phyloP scores from a whole-genome alignment of 2,329 filamentous ascomycete species.

The Seiridium unicorne region DNA sequence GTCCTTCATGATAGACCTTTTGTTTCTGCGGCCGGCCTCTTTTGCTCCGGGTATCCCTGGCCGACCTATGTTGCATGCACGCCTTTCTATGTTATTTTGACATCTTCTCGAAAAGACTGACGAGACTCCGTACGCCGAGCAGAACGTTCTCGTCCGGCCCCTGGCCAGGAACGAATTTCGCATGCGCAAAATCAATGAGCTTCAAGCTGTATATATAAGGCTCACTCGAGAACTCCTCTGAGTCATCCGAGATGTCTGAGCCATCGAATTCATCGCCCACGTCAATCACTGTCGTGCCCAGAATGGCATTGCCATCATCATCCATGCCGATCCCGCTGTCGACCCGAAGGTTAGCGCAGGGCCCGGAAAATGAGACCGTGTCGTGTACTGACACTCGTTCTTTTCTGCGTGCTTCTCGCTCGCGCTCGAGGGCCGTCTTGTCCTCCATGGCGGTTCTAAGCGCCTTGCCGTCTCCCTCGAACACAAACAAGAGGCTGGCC shows the following conservation, averaged over 20 bases:
- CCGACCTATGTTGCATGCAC: background rate
- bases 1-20: too few species aligned
- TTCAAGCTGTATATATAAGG: slow-evolving; percentile 71
- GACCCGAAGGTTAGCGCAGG: slow-evolving; percentile 39
- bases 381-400: slow-evolving; percentile 32
- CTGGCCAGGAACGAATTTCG: slow-evolving; percentile 74
- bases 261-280: slow-evolving; percentile 30
- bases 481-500: slow-evolving; percentile 60
- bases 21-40: too few species aligned
- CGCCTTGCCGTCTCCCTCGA: slow-evolving; percentile 60
- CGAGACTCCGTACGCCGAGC: slow-evolving; percentile 69
- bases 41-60: too few species aligned
- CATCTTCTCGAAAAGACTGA: slow-evolving; percentile 69
- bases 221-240: slow-evolving; percentile 49
- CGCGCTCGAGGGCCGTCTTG: slow-evolving; percentile 38
- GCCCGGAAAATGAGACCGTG: slow-evolving; percentile 17
- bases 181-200: slow-evolving; percentile 97
- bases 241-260: slow-evolving; percentile 48
- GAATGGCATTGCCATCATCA: slow-evolving; percentile 34
- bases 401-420: slow-evolving; percentile 15
- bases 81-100: slow-evolving; percentile 25
- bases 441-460: slow-evolving; percentile 52
- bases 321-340: slow-evolving; percentile 56
- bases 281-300: background rate
- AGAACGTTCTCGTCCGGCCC: slow-evolving; percentile 86